These are phyloP conservation scores for Phalaenopsis equestris DNA, from an alignment of 106 monocot genomes.

Conservation along the genomic window DNA sequence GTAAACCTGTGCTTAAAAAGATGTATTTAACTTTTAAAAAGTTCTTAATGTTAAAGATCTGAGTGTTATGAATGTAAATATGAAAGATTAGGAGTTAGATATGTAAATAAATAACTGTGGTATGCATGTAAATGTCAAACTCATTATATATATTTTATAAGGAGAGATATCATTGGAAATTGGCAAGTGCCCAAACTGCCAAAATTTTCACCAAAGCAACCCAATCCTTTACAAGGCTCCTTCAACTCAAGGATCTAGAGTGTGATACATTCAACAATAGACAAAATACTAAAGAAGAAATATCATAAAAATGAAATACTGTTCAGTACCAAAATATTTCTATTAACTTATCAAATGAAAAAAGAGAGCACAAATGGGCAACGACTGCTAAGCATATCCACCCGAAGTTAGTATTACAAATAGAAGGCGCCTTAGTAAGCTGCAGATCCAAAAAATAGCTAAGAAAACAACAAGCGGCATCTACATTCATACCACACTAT, in stretches of 20 bases:
- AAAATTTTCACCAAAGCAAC: not conserved
- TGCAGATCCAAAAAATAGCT: not conserved
- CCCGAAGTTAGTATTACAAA: not conserved
- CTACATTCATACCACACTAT: too few relatives aligned
- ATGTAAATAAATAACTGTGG: too few relatives aligned
- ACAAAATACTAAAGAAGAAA: not conserved
- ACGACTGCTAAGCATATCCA: not conserved
- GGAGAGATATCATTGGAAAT: not conserved
- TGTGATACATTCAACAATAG: not conserved
- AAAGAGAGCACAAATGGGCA: not conserved
- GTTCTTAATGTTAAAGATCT: too few relatives aligned
- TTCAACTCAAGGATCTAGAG: not conserved
- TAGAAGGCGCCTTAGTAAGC: not conserved
- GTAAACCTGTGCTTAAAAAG: too few relatives aligned
- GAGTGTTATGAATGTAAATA: too few relatives aligned
- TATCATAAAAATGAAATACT: not conserved
- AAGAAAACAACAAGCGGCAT: not conserved
- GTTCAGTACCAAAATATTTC: not conserved
- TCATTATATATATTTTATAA: not conserved
- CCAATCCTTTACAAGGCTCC: not conserved
- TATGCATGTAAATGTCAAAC: too few relatives aligned
- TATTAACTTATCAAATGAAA: not conserved
- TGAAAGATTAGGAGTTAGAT: too few relatives aligned
- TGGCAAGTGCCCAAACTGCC: not conserved
- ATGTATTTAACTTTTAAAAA: too few relatives aligned